Evolutionary conservation across 108 stramenopile species (phyloP).

Genomic region (Pseudonitzschia delicatissima): DNA sequence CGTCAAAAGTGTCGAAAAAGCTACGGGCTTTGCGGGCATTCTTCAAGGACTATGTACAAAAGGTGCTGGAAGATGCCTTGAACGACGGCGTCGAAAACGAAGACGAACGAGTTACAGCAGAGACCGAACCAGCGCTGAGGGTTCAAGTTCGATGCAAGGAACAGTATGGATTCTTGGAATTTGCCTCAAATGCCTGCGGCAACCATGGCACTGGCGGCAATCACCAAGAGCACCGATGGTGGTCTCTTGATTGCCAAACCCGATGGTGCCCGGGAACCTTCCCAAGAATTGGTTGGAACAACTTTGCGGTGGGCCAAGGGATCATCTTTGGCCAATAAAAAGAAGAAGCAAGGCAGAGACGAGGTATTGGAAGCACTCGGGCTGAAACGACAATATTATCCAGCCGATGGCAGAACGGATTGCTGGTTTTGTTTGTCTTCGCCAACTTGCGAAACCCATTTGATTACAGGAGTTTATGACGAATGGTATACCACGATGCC

Average conservation of each 20-base stretch:
- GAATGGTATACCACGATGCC: conserved; percentile 80
- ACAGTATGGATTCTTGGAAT: conserved; percentile 80
- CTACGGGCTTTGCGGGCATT: conserved; percentile 28
- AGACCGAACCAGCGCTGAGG: conserved; percentile 74
- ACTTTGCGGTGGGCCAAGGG: conserved; percentile 74
- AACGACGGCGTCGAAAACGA: conserved; percentile 41
- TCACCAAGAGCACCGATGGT: conserved; percentile 82
- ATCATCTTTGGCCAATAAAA: not conserved
- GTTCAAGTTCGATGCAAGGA: conserved; percentile 48
- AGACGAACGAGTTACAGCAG: conserved; percentile 67
- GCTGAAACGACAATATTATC: conserved; percentile 66
- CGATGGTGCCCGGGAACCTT: not conserved
- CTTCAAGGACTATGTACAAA: conserved; percentile 54
- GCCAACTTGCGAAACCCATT: conserved; percentile 83
- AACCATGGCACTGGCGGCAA: conserved; percentile 71
- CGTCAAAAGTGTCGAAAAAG: not conserved
- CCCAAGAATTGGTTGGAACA: conserved; percentile 36
- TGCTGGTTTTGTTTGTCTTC: conserved; percentile 93
- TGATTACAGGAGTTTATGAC: conserved; percentile 75
- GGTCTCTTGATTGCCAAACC: conserved; percentile 29
- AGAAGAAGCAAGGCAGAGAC: conserved; percentile 21
- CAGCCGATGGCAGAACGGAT: conserved; percentile 70
- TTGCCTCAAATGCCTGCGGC: conserved; percentile 88
- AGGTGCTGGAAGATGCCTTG: conserved; percentile 74
- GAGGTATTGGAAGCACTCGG: conserved; percentile 41